Evolutionary conservation across 108 stramenopile genomes (phyloP).

Genomic region (Pseudonitzschia pungens): DNA sequence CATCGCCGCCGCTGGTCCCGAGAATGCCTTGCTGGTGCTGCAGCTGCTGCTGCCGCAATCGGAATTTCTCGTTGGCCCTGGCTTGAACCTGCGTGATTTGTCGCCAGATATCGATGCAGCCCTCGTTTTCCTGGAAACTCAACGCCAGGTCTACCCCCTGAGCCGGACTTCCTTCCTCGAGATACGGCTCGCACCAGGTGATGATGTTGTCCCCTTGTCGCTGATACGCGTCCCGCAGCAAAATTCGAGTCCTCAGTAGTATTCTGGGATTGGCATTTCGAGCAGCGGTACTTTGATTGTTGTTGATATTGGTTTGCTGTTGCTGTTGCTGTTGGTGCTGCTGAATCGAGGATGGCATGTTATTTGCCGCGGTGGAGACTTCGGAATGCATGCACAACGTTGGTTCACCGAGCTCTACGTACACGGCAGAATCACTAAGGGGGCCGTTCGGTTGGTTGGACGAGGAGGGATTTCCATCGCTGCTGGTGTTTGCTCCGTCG

Average conservation of each 20-base stretch:
- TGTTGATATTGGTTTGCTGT: neutral
- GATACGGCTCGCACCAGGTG: constrained; percentile 89
- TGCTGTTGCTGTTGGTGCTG: constrained; percentile 17
- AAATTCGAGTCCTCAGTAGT: constrained; percentile 73
- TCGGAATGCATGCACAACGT: constrained; percentile 86
- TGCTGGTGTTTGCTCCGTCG: neutral
- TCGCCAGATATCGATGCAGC: constrained; percentile 86
- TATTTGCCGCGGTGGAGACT: constrained; percentile 28
- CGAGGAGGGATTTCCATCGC: neutral
- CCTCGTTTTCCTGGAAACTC: constrained; percentile 88
- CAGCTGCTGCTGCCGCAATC: constrained; percentile 3
- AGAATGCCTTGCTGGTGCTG: neutral
- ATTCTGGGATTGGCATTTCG: constrained; percentile 40
- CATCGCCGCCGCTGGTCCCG: neutral
- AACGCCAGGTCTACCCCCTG: constrained; percentile 84
- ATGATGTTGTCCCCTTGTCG: constrained; percentile 91
- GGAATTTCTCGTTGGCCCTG: constrained; percentile 61
- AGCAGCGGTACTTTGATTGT: neutral
- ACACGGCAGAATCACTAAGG: constrained; percentile 44
- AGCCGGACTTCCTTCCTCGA: constrained; percentile 35
- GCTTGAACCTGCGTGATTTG: constrained; percentile 79
- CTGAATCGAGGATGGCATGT: constrained; percentile 3
- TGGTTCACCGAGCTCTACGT: constrained; percentile 73
- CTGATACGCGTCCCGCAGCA: constrained; percentile 83
- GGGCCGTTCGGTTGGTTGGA: neutral